A percentile compares a stretch with the other conserved stretches of the same genome.
Evolutionary conservation across 2,329 filamentous ascomycete species (phyloP).

Genomic region (Trichothecium roseum): DNA sequence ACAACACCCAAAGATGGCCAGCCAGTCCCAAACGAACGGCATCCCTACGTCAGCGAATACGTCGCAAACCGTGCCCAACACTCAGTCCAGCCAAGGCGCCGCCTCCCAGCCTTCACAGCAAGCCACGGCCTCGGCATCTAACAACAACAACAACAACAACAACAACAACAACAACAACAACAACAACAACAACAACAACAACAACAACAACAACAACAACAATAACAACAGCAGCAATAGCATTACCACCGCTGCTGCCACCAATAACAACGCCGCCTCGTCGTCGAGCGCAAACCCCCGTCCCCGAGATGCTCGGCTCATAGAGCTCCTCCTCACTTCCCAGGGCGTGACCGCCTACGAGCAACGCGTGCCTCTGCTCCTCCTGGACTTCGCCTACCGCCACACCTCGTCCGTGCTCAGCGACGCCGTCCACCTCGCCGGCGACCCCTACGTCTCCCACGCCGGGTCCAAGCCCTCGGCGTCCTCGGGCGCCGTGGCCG

Average conservation of each 20-base stretch:
- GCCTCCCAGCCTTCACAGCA: slow-evolving; percentile 10
- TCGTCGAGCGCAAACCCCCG: slow-evolving; percentile 37
- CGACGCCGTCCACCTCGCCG: slow-evolving; percentile 58
- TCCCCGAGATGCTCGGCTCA: slow-evolving; percentile 67
- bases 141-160: slow-evolving; percentile 9
- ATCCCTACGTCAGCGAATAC: slow-evolving; percentile 26
- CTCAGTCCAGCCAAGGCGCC: slow-evolving; percentile 21
- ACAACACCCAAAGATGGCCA: slow-evolving; percentile 18
- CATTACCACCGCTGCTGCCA: slow-evolving; percentile 11
- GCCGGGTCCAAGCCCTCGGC: slow-evolving; percentile 42
- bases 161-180: slow-evolving; percentile 10
- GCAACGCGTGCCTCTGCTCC: slow-evolving; percentile 68
- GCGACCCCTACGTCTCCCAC: slow-evolving; percentile 55
- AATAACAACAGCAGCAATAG: slow-evolving; percentile 9
- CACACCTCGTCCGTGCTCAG: slow-evolving; percentile 63
- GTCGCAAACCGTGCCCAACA: slow-evolving; percentile 24
- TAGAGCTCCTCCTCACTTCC: slow-evolving; percentile 69
- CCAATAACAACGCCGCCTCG: slow-evolving; percentile 13
- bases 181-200: slow-evolving; percentile 12
- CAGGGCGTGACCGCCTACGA: slow-evolving; percentile 74
- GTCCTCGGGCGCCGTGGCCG: slow-evolving; percentile 36
- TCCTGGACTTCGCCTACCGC: slow-evolving; percentile 80
- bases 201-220: slow-evolving; percentile 11
- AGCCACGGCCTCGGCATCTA: no score
- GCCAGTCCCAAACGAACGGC: slow-evolving; percentile 44